A percentile compares a stretch with the other conserved stretches of the same genome.
These are phyloP conservation scores for Trichophyton simii DNA, from an alignment of 2,329 filamentous ascomycete species.

Conservation along the genomic window DNA sequence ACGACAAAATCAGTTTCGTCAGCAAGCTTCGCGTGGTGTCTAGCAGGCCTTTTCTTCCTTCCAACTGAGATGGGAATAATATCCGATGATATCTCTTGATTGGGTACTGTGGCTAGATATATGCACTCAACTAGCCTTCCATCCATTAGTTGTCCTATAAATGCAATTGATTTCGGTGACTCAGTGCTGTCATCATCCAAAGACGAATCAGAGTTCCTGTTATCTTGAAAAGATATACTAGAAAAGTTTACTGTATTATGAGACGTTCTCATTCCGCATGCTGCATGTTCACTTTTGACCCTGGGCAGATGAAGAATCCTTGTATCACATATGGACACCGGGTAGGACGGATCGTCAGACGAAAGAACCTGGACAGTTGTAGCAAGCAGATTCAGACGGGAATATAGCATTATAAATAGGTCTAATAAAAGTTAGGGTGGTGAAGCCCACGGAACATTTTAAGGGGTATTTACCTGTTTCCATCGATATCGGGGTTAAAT, in stretches of 20 bases:
- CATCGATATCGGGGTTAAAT: slow-evolving; percentile 24
- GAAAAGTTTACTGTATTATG: not conserved
- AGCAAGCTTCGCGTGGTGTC: not conserved
- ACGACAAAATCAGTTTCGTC: slow-evolving; percentile 25
- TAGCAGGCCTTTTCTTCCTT: not conserved
- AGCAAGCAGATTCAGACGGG: slow-evolving; percentile 25
- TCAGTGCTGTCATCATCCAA: not conserved
- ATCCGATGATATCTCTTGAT: not conserved
- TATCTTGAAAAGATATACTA: not conserved
- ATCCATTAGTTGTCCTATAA: slow-evolving; percentile 5
- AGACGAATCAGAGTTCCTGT: not conserved
- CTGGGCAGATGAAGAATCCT: slow-evolving; percentile 22
- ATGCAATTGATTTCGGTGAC: not conserved
- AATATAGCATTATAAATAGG: slow-evolving; percentile 30
- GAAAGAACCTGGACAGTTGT: slow-evolving; percentile 23
- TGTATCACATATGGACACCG: slow-evolving; percentile 22
- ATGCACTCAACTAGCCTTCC: not conserved
- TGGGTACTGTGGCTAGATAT: not conserved
- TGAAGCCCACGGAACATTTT: not conserved
- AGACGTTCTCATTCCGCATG: not conserved
- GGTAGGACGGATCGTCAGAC: slow-evolving; percentile 16
- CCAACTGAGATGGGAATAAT: slow-evolving; percentile 3
- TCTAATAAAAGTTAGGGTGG: slow-evolving; percentile 17
- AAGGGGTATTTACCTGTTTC: slow-evolving; percentile 21
- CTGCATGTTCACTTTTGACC: not conserved